Evolutionary conservation across 1,284 basidiomycete species (phyloP).

Genomic region (Heterobasidion annosum): DNA sequence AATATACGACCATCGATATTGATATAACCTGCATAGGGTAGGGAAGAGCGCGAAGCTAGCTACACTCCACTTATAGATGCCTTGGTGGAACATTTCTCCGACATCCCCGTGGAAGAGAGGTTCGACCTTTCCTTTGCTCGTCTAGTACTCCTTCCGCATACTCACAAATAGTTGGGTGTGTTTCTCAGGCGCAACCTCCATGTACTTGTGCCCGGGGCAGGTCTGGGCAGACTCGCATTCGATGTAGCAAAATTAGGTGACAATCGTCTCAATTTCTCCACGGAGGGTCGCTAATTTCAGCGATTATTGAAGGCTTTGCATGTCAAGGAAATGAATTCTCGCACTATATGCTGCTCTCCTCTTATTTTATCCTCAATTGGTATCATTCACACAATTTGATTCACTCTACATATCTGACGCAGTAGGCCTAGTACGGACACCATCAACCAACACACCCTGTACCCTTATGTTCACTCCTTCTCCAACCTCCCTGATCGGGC

Average conservation of each 20-base stretch:
- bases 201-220: constrained; percentile 85
- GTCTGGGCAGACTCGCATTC: constrained; percentile 79
- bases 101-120: constrained; percentile 46
- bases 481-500: constrained; percentile 64
- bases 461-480: constrained; percentile 86
- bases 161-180: background rate
- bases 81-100: constrained; percentile 52
- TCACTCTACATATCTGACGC: constrained; percentile 4
- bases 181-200: constrained; percentile 41
- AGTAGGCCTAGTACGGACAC: constrained; percentile 46
- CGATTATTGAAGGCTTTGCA: constrained; percentile 52
- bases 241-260: constrained; percentile 76
- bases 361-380: constrained; percentile 78
- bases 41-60: constrained; percentile 63
- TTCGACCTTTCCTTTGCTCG: constrained; percentile 12
- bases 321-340: constrained; percentile 93
- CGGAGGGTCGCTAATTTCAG: background rate
- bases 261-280: constrained; percentile 6
- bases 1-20: background rate
- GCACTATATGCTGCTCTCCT: constrained; percentile 85
- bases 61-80: constrained; percentile 78
- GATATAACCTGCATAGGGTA: constrained; percentile 30
- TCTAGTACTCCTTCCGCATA: background rate
- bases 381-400: constrained; percentile 17
- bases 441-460: constrained; percentile 63